Base-by-base conservation (phyloP, 2,329 filamentous ascomycete genomes). In the Didymella segeticola region DNA sequence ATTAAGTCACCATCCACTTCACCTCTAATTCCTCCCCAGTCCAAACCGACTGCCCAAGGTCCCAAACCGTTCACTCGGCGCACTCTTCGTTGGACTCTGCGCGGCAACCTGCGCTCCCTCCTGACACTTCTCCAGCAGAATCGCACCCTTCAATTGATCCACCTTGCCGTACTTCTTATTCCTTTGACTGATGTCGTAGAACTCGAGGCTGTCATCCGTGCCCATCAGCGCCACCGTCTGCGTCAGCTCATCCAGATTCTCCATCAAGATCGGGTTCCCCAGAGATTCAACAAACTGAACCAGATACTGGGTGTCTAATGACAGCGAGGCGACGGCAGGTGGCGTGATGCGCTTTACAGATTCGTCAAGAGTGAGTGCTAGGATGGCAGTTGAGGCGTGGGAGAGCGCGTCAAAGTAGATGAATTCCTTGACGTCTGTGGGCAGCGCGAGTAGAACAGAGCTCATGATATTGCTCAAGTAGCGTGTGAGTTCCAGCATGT, bases 391-490 rank as follows among this genome's bases (percentile, higher is more conserved):
- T 3, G 91, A 89, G 2, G 95, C 92, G 74, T 99, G 95, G 49
- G 88, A 92, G 29, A 99, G 83, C 0, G 95, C 95, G 71, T 98
- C 95, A 70, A 96, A 97, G 78, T 99, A 98, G 66, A 99, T 96
- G 50, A 97, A 86, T 72, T 96, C 92, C 72, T 98, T 98, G 75
- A 99, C 97, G 68, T 96, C 91, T 25, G 91, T 87, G 0, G 96
- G 95, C n/a, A 99, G 80, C 1, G 93, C 93, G 2, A 99, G 83
- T 5, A 99, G 82, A 0, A 96, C 96, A 1, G 91, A 95, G 70
- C 88, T 93, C 92, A 98, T 98, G 71, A 97, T 98, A 72, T 96
- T 96, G 25, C 89, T 90, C 17, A 99, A 81, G 72, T 98, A 99
- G 11, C 89, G 86, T 0, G 93, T 99, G 57, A 99, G 79, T 5